Evolutionary conservation across 2,329 filamentous ascomycete genomes (phyloP), one percentile per base, ranked within the genome.

Genomic region (Aspergillus fumigatus): DNA sequence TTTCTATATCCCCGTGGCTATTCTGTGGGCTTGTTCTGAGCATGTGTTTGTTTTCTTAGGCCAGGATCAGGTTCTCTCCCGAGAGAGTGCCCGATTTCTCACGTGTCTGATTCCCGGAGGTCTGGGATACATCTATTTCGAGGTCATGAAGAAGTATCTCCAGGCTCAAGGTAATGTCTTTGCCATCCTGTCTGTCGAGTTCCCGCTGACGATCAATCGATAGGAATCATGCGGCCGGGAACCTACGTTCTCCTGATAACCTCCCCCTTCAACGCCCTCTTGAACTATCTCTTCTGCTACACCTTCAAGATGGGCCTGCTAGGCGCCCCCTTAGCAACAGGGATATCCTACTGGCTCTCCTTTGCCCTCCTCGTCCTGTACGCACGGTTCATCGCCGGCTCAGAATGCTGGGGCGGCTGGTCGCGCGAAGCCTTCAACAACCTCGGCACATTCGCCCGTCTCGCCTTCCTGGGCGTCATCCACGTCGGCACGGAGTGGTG

Each of bases 401-500:
- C 80, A 55, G 84, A 88, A 63, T 92, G 89, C 72, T 96, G 91
- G 91, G 88, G 88, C 48, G 91, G 91, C 0, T 86, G 86, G 71
- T 83, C 83, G 6, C 79, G 80, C 3, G 81, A 80, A 50, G 88
- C 87, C 1, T 69, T 89, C n/a, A 77, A 82, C 1, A 88, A 92
- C 65, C 78, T 89, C 17, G 75, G 82, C 17, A 85, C 85, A 0
- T 96, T 96, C 69, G 81, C 88, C 1, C 84, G 85, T 9, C 83
- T 96, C 3, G 89, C 91, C 0, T 73, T 88, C 14, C 78, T 95
- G 0, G 92, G 91, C 0, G 80, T 95, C 45, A 75, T 95, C 3
- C 91, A 95, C 61, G 89, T 96, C 4, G 92, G 90, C 3, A 94
- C 90, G 0, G 92, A 96, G 73, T 96, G 90, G 91, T 95, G 91